Evolutionary conservation across 1,139 yeast species (phyloP).

Genomic region (Candida neerlandica): DNA sequence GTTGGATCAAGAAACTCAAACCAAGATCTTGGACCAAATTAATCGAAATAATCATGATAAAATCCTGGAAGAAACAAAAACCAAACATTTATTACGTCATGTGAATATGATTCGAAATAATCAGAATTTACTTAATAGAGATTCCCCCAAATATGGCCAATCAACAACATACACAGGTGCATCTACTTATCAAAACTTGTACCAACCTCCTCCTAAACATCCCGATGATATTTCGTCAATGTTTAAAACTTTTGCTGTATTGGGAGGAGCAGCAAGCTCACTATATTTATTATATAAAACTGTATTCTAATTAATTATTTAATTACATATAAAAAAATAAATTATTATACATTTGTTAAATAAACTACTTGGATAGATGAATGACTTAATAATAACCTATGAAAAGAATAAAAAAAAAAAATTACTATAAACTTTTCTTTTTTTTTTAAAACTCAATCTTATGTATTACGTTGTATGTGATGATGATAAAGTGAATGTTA

Average conservation of each 20-base stretch:
- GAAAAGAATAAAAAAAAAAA: too few species aligned
- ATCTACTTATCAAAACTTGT: conserved; percentile 31
- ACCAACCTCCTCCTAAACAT: conserved; percentile 25
- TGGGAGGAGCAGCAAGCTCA: conserved; percentile 40
- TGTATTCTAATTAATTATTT: conserved; percentile 6
- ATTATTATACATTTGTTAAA: conserved; percentile 1
- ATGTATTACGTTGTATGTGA: background rate
- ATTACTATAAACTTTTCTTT: background rate
- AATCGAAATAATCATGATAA: conserved; percentile 35
- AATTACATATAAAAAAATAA: background rate
- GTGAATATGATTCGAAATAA: conserved; percentile 17
- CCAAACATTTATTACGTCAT: conserved; percentile 48
- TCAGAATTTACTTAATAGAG: conserved; percentile 3
- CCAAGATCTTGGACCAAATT: conserved; percentile 38
- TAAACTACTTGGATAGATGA: background rate
- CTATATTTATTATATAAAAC: conserved; percentile 28
- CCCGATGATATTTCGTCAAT: conserved; percentile 25
- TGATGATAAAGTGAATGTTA: background rate
- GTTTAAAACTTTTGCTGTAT: conserved; percentile 25
- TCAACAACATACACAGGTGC: conserved; percentile 11
- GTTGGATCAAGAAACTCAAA: conserved; percentile 33
- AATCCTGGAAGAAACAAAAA: conserved; percentile 43
- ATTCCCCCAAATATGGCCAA: conserved; percentile 9
- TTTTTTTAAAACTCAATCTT: background rate
- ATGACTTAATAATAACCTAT: conserved; percentile 11